Evolutionary conservation across 441 rosid species (phyloP), one percentile per base, ranked within the genome.

Genomic region (Populus hybrid): DNA sequence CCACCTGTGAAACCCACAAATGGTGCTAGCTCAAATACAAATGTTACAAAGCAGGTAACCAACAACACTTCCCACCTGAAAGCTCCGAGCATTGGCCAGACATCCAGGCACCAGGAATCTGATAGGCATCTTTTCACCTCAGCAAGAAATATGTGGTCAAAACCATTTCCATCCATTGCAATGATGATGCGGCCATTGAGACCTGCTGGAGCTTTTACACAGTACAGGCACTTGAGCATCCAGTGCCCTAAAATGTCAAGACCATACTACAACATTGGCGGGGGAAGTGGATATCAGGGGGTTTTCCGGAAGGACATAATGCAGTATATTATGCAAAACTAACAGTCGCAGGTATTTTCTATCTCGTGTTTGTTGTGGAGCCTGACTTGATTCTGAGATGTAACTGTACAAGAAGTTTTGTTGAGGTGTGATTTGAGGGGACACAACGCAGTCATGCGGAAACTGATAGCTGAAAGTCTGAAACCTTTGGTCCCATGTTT

Each of bases 251-350:
- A 82, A 40, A 67, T 76, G 75, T 59, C 71, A n/a, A 77, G 65
- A 50, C 78, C 81, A 67, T 82, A 76, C 75, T 83, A 69, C 78
- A 36, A 66, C 14, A 76, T 57, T 36, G 40, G 57, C 57, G 57
- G 76, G 10, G 30, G 74, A 57, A 70, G 85, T 64, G 70, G 81
- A 23, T 82, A 77, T 70, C 81, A 85, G 14, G 88, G 90, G 67
- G 89, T 91, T 14, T 63, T 92, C 73, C 81, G 98, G 71, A 87
- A 91, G 84, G 98, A 93, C 83, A 92, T 91, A 81, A 80, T 90
- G 89, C 91, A 87, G 82, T 95, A 94, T 92, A 79, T 92, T 80
- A 76, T 72, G 81, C 89, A 75, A 23, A 79, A 86, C 71, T 89
- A 84, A 91, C 69, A 71, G 53, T 75, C 40, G 40, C 46, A 46